Base-by-base conservation (phyloP, 2,329 filamentous ascomycete genomes). In the Microdochium nivale region DNA sequence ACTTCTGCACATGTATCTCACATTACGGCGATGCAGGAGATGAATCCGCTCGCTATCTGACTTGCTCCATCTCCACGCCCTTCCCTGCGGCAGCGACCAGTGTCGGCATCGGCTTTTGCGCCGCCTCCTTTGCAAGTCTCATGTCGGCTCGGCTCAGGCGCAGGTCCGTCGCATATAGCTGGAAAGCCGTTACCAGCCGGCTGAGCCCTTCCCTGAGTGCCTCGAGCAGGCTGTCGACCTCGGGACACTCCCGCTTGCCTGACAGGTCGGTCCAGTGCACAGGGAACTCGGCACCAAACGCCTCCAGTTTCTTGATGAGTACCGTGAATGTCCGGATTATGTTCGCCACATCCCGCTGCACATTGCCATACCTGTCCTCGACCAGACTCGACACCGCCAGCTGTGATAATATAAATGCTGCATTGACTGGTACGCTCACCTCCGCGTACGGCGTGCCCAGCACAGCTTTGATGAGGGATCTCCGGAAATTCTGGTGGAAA, bases 311-410 rank as follows among this genome's bases (percentile, higher is more conserved):
- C 51, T 73, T 77, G 52, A 90, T 83, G 0, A 87, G 83, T 0
- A 66, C 59, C 0, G 88, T 91, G 54, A 95, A 80, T 1, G 83
- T 81, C 47, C 86, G 80, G 49, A 96, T 81, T 52, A 95, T 84
- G 48, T 70, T 71, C 1, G 87, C 81, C 2, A 97, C 83, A 56
- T 94, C 88, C 44, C 83, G 77, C 58, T 95, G 86, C n/a, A 95
- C 92, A 59, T 88, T 87, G 14, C 92, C 92, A 62, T 84, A 94
- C 47, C 79, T 78, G 65, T 97, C 92, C 67, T 97, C 91, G 3
- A 74, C 73, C 51, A 96, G 70, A 66, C 87, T 92, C 55, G 80
- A 79, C 3, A 89, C 78, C 0, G 88, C 80, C 25, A 97, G 75
- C 49, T 79, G 76, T 13, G 81, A 82, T 37, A 94, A 70, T 0